Percentiles rank a stretch among this genome's conserved stretches.
phyloP scores from a whole-genome alignment of 768 basidiomycete genomes.

The Xerocomus brunneocitrinus region DNA sequence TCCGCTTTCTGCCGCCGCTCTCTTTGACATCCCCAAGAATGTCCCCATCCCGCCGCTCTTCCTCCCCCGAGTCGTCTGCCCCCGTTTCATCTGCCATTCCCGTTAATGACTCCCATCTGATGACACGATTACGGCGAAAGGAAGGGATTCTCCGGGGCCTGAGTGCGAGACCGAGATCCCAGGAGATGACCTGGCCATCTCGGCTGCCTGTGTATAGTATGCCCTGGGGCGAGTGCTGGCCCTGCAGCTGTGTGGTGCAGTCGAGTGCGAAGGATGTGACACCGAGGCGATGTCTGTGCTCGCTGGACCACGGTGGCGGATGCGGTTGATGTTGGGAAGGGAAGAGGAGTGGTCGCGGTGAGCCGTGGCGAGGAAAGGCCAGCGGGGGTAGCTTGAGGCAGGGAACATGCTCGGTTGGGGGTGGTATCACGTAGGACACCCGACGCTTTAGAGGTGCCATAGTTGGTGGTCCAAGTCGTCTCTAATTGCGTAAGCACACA shows the following conservation, averaged over 20 bases:
- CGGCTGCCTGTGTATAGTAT: slow-evolving; percentile 88
- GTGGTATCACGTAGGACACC: slow-evolving; percentile 85
- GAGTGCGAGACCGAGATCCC: slow-evolving; percentile 76
- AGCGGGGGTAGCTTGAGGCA: slow-evolving; percentile 67
- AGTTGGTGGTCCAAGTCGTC: not conserved
- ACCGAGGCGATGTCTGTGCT: slow-evolving; percentile 84
- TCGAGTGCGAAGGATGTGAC: slow-evolving; percentile 87
- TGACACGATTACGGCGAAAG: slow-evolving; percentile 25
- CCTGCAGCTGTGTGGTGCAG: slow-evolving; percentile 70
- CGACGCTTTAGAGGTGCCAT: slow-evolving; percentile 55
- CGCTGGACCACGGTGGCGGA: slow-evolving; percentile 25
- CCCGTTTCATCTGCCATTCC: slow-evolving; percentile 74
- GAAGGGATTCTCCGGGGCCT: slow-evolving; percentile 34
- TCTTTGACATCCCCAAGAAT: slow-evolving; percentile 67
- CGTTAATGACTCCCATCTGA: slow-evolving; percentile 76
- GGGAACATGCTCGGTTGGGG: slow-evolving; percentile 58
- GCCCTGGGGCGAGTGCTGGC: slow-evolving; percentile 66
- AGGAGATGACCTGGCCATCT: slow-evolving; percentile 83
- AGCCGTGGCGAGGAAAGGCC: slow-evolving; percentile 60
- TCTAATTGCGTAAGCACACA: slow-evolving; percentile 22
- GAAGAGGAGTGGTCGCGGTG: slow-evolving; percentile 63
- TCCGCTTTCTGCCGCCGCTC: slow-evolving; percentile 31
- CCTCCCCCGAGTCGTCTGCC: slow-evolving; percentile 63
- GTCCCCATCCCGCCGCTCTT: slow-evolving; percentile 70
- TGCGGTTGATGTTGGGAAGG: slow-evolving; percentile 29